phyloP scores from a whole-genome alignment of 257 asterid species.

The Salvia splendens region DNA sequence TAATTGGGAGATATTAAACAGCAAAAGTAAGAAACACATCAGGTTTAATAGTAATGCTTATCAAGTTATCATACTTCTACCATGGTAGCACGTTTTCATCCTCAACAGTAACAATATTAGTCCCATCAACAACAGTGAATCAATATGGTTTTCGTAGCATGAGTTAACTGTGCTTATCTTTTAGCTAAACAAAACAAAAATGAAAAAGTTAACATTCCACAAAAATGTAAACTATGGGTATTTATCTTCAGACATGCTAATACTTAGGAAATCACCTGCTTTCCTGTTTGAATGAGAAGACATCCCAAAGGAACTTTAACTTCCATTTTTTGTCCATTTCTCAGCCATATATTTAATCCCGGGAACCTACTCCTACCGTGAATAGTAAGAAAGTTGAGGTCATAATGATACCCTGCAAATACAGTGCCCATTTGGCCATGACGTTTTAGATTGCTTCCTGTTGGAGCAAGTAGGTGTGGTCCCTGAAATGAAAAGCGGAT shows the following conservation, averaged over 20 bases:
- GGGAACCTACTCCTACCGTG: slow-evolving; percentile 99
- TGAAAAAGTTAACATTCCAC: background rate
- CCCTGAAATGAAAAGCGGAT: slow-evolving; percentile 58
- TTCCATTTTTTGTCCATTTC: slow-evolving; percentile 84
- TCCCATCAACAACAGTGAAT: slow-evolving; percentile 11
- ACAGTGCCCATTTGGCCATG: slow-evolving; percentile 85
- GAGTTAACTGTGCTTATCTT: background rate
- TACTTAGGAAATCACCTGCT: slow-evolving; percentile 58
- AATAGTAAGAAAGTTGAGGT: slow-evolving; percentile 93
- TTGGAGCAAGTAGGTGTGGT: slow-evolving; percentile 97
- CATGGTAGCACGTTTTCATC: slow-evolving; percentile 13
- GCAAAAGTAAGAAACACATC: too few species aligned
- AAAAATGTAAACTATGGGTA: background rate
- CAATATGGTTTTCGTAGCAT: slow-evolving; percentile 10
- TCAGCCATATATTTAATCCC: slow-evolving; percentile 91
- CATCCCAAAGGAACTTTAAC: slow-evolving; percentile 99
- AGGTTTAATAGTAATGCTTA: too few species aligned
- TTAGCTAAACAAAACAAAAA: slow-evolving; percentile 6
- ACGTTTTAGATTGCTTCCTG: slow-evolving; percentile 81
- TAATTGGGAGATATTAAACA: too few species aligned
- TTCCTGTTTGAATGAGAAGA: slow-evolving; percentile 97
- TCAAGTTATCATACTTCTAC: background rate
- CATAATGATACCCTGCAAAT: slow-evolving; percentile 98
- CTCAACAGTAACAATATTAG: background rate
- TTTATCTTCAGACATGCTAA: slow-evolving; percentile 16